phyloP scores from a whole-genome alignment of 805 yeast species.

The Limtongozyma cylindracea region DNA sequence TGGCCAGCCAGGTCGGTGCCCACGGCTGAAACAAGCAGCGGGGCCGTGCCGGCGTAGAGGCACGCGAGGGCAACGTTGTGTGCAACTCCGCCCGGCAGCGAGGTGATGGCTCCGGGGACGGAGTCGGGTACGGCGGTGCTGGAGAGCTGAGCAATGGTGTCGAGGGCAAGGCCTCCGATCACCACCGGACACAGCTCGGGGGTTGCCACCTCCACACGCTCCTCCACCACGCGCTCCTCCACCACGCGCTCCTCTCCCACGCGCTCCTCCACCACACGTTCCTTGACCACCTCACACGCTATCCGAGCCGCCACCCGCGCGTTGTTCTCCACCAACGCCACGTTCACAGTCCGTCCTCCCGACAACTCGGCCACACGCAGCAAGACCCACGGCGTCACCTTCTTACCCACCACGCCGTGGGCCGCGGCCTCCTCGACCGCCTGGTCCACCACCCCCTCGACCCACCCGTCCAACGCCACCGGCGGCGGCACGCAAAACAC shows the following conservation, averaged over 20 bases:
- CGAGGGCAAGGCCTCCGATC: conserved; percentile 60
- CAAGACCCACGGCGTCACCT: conserved; percentile 56
- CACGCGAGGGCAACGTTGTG: conserved; percentile 49
- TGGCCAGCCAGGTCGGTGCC: conserved; percentile 34
- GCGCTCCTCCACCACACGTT: not conserved
- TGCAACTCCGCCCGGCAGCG: conserved; percentile 68
- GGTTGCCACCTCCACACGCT: not conserved
- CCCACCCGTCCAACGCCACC: conserved; percentile 16
- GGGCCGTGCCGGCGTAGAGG: no score
- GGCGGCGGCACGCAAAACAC: conserved; percentile 77
- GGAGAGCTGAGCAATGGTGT: conserved; percentile 28
- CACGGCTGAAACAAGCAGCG: conserved; percentile 31
- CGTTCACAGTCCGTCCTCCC: conserved; percentile 46
- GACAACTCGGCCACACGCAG: conserved; percentile 41
- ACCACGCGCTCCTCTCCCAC: not conserved
- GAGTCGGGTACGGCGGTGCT: conserved; percentile 22
- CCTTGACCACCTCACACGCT: conserved; percentile 21
- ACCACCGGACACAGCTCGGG: conserved; percentile 11
- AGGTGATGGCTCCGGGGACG: conserved; percentile 34
- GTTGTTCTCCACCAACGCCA: conserved; percentile 55
- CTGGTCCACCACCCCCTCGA: conserved; percentile 25
- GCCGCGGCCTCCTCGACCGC: conserved; percentile 31
- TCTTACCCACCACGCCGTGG: conserved; percentile 38
- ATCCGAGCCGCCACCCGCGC: conserved; percentile 44
- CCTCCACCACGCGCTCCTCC: not conserved